phyloP scores from a whole-genome alignment of 495 filamentous ascomycete species.

The Astrothelium subdiscretum region DNA sequence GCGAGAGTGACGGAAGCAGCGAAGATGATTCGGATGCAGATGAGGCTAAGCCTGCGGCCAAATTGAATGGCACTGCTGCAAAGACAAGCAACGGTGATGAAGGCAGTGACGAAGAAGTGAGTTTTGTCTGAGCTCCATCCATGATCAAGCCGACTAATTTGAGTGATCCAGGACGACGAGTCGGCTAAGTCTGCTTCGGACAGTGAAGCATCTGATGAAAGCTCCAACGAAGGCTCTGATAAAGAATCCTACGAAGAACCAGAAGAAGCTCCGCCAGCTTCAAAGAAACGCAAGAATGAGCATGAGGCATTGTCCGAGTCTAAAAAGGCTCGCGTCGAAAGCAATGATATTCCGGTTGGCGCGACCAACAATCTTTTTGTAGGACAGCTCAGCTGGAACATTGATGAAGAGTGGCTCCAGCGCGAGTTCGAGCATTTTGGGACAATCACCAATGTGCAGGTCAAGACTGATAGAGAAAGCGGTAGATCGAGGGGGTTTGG shows the following conservation, averaged over 20 bases:
- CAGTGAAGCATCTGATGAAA: conserved; percentile 13
- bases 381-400: conserved; percentile 88
- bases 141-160: background rate
- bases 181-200: too few species aligned
- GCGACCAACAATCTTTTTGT: conserved; percentile 72
- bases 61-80: too few species aligned
- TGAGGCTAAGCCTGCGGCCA: background rate
- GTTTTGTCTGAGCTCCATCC: conserved; percentile 11
- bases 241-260: conserved; percentile 32
- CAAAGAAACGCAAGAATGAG: conserved; percentile 80
- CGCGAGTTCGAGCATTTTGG: conserved; percentile 79
- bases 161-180: conserved; percentile 25
- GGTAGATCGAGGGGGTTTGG: conserved; percentile 91
- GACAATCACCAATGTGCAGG: conserved; percentile 58
- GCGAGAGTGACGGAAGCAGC: too few species aligned
- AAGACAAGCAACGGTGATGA: conserved; percentile 1
- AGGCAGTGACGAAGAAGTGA: conserved; percentile 35
- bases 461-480: conserved; percentile 72
- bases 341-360: conserved; percentile 26
- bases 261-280: conserved; percentile 35
- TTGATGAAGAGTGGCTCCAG: conserved; percentile 83
- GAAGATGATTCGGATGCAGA: background rate
- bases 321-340: conserved; percentile 80
- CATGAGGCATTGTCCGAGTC: conserved; percentile 47
- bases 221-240: conserved; percentile 12